Conservation (phyloP, 352 stramenopile genomes). For the Thraustochytrium striatum region DNA sequence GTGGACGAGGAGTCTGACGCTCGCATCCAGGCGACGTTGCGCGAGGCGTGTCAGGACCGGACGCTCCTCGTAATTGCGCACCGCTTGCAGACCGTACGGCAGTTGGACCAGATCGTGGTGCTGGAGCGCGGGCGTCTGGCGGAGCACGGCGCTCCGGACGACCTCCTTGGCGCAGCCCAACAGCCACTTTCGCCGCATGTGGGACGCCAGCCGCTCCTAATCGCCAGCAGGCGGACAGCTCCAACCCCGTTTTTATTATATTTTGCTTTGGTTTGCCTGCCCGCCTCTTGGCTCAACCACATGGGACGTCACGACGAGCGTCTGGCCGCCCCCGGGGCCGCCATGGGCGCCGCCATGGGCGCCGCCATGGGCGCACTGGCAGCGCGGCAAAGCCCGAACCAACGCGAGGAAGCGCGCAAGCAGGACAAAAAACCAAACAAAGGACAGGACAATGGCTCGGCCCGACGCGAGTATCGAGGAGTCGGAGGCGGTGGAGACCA, state of each 20-base stretch:
- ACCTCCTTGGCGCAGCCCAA: slow-evolving; percentile 24
- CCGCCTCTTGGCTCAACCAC: too few species aligned
- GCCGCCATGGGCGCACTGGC: too few species aligned
- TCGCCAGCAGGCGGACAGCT: too few species aligned
- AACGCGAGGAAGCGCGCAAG: background rate
- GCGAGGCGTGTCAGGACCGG: background rate
- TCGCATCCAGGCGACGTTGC: slow-evolving; percentile 39
- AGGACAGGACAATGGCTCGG: background rate
- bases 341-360: too few species aligned
- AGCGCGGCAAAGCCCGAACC: too few species aligned
- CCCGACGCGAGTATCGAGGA: background rate
- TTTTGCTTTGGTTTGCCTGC: too few species aligned
- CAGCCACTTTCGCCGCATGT: slow-evolving; percentile 4
- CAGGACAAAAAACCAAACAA: background rate
- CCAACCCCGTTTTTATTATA: too few species aligned
- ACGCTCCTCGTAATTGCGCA: slow-evolving; percentile 46
- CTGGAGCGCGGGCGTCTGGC: slow-evolving; percentile 36
- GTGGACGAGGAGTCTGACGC: slow-evolving; percentile 63
- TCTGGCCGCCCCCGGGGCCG: too few species aligned
- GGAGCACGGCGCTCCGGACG: slow-evolving; percentile 21
- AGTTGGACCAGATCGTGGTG: slow-evolving; percentile 43
- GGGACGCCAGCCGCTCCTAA: too few species aligned
- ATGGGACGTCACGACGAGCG: too few species aligned
- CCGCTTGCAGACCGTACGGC: background rate
- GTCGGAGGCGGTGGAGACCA: background rate